A percentile compares a stretch with the other conserved stretches of the same genome.
These are phyloP conservation scores for Erysimum cheiranthoides DNA, from an alignment of 345 rosid species.

Conservation along the genomic window DNA sequence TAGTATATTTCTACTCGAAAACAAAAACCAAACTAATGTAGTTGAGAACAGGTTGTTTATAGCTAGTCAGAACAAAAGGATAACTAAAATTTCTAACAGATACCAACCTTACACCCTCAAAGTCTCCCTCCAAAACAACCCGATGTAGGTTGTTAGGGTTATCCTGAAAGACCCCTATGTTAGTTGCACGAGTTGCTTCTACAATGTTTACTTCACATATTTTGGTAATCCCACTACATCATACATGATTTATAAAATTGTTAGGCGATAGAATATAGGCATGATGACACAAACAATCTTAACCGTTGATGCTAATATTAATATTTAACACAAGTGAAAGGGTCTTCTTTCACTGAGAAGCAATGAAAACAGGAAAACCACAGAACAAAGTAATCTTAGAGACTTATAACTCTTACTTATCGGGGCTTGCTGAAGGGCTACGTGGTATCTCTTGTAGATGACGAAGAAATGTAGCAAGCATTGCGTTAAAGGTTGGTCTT, in stretches of 20 bases:
- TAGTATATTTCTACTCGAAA: conserved; percentile 68
- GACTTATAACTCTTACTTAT: conserved; percentile 62
- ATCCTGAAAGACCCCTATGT: conserved; percentile 59
- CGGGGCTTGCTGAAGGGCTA: conserved; percentile 89
- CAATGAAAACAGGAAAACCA: conserved; percentile 2
- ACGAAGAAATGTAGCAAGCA: conserved; percentile 88
- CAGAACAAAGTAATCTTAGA: conserved; percentile 24
- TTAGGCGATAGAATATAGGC: conserved; percentile 16
- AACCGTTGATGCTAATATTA: neutral
- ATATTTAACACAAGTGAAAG: conserved; percentile 11
- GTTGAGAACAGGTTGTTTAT: conserved; percentile 28
- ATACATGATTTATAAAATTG: conserved; percentile 22
- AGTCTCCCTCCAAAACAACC: conserved; percentile 79
- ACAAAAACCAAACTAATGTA: conserved; percentile 17
- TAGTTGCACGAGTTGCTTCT: conserved; percentile 58
- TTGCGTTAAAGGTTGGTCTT: conserved; percentile 88
- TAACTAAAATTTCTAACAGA: conserved; percentile 18
- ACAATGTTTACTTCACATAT: conserved; percentile 58
- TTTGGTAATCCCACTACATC: conserved; percentile 63
- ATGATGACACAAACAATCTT: conserved; percentile 22
- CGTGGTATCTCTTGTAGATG: conserved; percentile 96
- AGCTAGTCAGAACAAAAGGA: conserved; percentile 34
- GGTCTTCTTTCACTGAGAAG: conserved; percentile 25
- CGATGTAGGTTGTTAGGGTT: conserved; percentile 71
- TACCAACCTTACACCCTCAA: conserved; percentile 80